Conservation (phyloP, 2,329 filamentous ascomycete species). For the Trichoderma guizhouense region DNA sequence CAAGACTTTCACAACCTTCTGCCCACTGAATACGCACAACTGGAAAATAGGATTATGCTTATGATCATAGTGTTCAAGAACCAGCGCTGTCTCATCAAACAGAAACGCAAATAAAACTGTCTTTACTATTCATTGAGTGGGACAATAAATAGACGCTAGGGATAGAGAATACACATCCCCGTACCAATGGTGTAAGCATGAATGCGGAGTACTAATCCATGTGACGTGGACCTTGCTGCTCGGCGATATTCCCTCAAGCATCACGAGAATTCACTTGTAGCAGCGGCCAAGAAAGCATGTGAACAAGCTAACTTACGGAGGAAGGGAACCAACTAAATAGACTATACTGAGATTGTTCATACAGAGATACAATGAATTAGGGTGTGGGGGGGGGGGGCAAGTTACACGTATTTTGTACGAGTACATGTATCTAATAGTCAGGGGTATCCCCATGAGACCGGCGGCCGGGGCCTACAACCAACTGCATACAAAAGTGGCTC, state of each 20-base stretch:
- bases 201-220: not conserved
- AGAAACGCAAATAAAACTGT: not conserved
- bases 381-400: not conserved
- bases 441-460: not conserved
- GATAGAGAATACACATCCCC: not conserved
- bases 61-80: not conserved
- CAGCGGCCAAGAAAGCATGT: not conserved
- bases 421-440: not conserved
- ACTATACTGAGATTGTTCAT: not conserved
- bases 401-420: not conserved
- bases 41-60: not conserved
- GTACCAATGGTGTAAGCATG: not conserved
- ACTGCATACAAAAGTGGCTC: not conserved
- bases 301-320: not conserved
- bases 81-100: not conserved
- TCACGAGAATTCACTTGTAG: not conserved
- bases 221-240: not conserved
- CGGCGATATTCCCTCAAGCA: not conserved
- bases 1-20: not conserved
- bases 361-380: not conserved
- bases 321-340: not conserved
- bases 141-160: not conserved
- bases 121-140: not conserved
- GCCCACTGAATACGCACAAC: not conserved
- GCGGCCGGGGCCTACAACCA: not conserved